Conservation (phyloP, 176 grass and related monocot species). For the Musa schizocarpa region DNA sequence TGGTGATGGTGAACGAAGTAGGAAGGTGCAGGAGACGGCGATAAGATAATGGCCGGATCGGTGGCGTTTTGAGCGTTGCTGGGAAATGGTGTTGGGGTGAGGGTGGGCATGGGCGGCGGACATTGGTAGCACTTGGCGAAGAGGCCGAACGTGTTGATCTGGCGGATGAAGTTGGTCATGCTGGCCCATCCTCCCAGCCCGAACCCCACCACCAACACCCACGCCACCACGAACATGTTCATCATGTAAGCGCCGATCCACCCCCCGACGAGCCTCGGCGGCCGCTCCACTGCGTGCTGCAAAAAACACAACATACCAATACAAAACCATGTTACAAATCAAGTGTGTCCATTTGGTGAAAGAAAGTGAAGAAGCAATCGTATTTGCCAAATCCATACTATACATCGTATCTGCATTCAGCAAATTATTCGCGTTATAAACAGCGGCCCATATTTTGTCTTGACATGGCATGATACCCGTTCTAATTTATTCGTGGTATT, state of each 20-base stretch:
- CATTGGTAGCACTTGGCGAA: conserved; percentile 99
- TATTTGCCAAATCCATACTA: too few species aligned
- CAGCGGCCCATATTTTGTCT: too few species aligned
- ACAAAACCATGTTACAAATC: too few species aligned
- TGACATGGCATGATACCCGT: too few species aligned
- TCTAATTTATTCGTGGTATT: too few species aligned
- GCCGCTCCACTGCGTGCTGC: conserved; percentile 79
- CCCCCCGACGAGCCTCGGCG: conserved; percentile 62
- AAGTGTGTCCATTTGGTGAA: too few species aligned
- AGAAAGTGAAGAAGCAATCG: too few species aligned
- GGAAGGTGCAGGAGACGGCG: conserved; percentile 17
- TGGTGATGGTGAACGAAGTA: conserved; percentile 19
- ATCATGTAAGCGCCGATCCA: conserved; percentile 79
- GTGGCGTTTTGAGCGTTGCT: conserved; percentile 22
- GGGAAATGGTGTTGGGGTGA: conserved; percentile 26
- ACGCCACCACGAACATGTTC: conserved; percentile 81
- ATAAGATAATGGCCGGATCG: not conserved
- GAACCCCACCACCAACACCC: conserved; percentile 98
- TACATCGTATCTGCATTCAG: too few species aligned
- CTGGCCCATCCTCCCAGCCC: conserved; percentile 97
- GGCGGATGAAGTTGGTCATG: conserved; percentile 90
- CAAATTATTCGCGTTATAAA: too few species aligned
- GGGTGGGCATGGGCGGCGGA: conserved; percentile 24
- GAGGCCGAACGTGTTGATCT: conserved; percentile 89
- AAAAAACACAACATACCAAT: not conserved